phyloP scores from a whole-genome alignment of 805 yeast species.

The Ogataea nonfermentans region DNA sequence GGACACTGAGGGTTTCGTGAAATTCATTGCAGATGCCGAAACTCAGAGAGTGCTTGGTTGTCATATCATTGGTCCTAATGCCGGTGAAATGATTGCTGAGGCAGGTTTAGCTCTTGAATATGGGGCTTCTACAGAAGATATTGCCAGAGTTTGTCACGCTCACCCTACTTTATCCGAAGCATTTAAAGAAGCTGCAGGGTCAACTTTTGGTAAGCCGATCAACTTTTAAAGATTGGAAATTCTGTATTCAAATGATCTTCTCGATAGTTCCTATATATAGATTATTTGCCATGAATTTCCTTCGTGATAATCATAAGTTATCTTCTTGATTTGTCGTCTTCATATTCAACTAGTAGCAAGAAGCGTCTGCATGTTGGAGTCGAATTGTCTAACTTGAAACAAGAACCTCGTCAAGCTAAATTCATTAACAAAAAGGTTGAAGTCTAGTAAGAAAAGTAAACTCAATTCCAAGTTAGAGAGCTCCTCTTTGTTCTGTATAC shows the following conservation, averaged over 20 bases:
- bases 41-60: slow-evolving; percentile 95
- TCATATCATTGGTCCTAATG: slow-evolving; percentile 96
- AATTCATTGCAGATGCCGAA: slow-evolving; percentile 93
- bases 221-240: slow-evolving; percentile 52
- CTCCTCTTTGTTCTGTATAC: slow-evolving; percentile 40
- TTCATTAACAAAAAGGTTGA: slow-evolving; percentile 40
- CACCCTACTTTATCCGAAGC: slow-evolving; percentile 99
- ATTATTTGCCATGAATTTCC: background rate
- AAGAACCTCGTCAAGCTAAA: slow-evolving; percentile 34
- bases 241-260: background rate
- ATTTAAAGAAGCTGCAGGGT: slow-evolving; percentile 95
- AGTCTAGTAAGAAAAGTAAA: slow-evolving; percentile 41
- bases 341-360: background rate
- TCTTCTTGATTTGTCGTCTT: background rate
- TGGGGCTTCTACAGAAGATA: slow-evolving; percentile 98
- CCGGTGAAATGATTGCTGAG: slow-evolving; percentile 99
- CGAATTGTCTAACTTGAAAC: slow-evolving; percentile 29
- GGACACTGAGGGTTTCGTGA: slow-evolving; percentile 97
- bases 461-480: slow-evolving; percentile 40
- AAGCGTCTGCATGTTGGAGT: slow-evolving; percentile 15
- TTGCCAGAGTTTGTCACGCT: slow-evolving; percentile 97
- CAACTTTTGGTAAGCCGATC: slow-evolving; percentile 87
- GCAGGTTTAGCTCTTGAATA: slow-evolving; percentile 96
- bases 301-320: background rate
- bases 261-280: background rate